Evolutionary conservation across 2,329 filamentous ascomycete genomes (phyloP), one percentile per base, ranked within the genome.

Genomic region (Clarireedia homoeocarpa): DNA sequence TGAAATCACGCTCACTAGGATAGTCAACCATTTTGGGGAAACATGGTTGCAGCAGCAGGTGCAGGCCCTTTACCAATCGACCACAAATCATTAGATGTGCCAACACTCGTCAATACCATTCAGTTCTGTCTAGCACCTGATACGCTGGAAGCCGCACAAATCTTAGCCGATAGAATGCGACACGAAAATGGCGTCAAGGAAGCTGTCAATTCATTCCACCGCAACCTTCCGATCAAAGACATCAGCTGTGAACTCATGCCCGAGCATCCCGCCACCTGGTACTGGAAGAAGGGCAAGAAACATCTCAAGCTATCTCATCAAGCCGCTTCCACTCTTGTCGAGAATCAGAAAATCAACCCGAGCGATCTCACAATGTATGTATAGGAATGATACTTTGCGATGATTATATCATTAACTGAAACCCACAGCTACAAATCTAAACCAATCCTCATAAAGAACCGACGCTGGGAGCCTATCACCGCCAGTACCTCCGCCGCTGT

Each of bases 1-100:
- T 14, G n/a, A 42, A 2, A 48, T 15, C 9, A 7, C 9, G 10
- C 10, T 12, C 14, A 40, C 20, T 5, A 20, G 15, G 5, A 15
- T 17, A 51, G 48, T 65, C 87, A 91, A 34, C 79, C 85, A 45
- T 90, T 90, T 66, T 90, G 87, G 87, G 87, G 86, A 4, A 75
- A 76, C 15, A 88, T 88, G 81, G 75, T 90, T 0, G 76, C 76
- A 5, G 79, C 75, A 45, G 78, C 82, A 1, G 78, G 79, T 20
- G 86, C 85, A 0, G 87, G 87, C 0, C 85, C 86, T 0, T 72
- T 78, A 51, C 80, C 85, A 0, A 77, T 89, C 3, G 85, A 85
- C 0, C 88, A 88, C 71, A 89, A 88, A 70, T 72, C 78, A 9
- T 71, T 91, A 4, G 82, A 75, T 0, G 77, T 76, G 0, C 82